Evolutionary conservation across 805 yeast species (phyloP).

Genomic region (Hanseniaspora lachancei): DNA sequence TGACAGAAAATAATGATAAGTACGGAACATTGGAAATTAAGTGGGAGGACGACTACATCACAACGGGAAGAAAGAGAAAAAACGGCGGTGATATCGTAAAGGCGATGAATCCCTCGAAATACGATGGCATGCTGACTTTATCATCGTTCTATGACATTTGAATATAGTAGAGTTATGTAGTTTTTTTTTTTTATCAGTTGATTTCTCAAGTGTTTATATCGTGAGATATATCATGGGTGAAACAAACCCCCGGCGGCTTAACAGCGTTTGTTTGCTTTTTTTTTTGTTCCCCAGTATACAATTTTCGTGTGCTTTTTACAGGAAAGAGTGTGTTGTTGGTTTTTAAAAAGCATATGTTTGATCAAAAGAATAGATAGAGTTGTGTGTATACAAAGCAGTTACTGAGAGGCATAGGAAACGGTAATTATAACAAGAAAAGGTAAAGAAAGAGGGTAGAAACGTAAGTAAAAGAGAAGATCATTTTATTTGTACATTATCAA

Average conservation of each 20-base stretch:
- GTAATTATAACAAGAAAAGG: too few relatives aligned
- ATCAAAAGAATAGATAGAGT: too few relatives aligned
- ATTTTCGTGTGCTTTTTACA: too few relatives aligned
- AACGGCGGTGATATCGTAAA: not conserved
- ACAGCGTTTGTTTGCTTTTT: too few relatives aligned
- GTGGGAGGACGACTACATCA: constrained; percentile 40
- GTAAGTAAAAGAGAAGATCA: too few relatives aligned
- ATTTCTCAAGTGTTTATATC: not conserved
- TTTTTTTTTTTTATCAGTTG: not conserved
- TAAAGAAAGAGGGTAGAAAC: too few relatives aligned
- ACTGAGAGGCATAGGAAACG: too few relatives aligned
- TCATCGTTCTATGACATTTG: constrained; percentile 2
- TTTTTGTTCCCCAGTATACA: too few relatives aligned
- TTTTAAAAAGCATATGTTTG: too few relatives aligned
- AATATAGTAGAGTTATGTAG: not conserved
- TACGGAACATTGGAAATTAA: constrained; percentile 39
- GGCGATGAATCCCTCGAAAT: not conserved
- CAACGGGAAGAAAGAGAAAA: constrained; percentile 22
- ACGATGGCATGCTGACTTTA: not conserved
- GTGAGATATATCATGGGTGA: not conserved
- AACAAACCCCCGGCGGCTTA: not conserved
- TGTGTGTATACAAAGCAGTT: too few relatives aligned
- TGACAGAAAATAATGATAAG: constrained; percentile 32
- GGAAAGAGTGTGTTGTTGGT: too few relatives aligned
- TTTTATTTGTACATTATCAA: too few relatives aligned